Conservation (phyloP, 2,329 filamentous ascomycete species). For the Magnaporthiopsis incrustans region DNA sequence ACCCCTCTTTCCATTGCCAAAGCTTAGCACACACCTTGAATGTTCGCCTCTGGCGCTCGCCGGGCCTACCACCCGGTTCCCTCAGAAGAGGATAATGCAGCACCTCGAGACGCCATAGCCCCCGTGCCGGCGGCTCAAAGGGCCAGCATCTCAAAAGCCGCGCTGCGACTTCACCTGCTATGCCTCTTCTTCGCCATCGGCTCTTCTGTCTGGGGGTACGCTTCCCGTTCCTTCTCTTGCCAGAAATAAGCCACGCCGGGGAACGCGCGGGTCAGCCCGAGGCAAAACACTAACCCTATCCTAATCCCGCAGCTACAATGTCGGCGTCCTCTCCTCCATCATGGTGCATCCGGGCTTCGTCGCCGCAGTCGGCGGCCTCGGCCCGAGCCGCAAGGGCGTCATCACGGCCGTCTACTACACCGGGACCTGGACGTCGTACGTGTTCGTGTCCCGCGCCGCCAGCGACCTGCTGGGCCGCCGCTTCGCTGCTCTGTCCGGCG, state of each 20-base stretch:
- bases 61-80: neutral
- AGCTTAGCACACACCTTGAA: neutral
- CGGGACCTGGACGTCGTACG: slow-evolving; percentile 46
- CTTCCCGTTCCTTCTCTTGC: slow-evolving; percentile 2
- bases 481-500: slow-evolving; percentile 40
- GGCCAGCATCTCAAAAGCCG: slow-evolving; percentile 23
- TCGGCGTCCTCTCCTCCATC: slow-evolving; percentile 48
- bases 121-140: neutral
- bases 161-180: slow-evolving; percentile 34
- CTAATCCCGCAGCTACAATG: slow-evolving; percentile 37
- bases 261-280: no score
- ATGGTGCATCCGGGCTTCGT: slow-evolving; percentile 48
- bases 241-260: no score
- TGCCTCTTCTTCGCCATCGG: slow-evolving; percentile 47
- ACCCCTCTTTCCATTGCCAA: no score
- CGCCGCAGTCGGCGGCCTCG: slow-evolving; percentile 22
- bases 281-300: no score
- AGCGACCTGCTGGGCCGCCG: slow-evolving; percentile 45
- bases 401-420: slow-evolving; percentile 51
- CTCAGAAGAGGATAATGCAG: neutral
- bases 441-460: slow-evolving; percentile 43
- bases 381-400: slow-evolving; percentile 37
- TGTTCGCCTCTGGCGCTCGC: neutral
- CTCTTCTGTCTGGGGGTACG: slow-evolving; percentile 48
- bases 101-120: neutral